Conservation (phyloP, 495 filamentous ascomycete genomes). For the Apiosordaria backusii region DNA sequence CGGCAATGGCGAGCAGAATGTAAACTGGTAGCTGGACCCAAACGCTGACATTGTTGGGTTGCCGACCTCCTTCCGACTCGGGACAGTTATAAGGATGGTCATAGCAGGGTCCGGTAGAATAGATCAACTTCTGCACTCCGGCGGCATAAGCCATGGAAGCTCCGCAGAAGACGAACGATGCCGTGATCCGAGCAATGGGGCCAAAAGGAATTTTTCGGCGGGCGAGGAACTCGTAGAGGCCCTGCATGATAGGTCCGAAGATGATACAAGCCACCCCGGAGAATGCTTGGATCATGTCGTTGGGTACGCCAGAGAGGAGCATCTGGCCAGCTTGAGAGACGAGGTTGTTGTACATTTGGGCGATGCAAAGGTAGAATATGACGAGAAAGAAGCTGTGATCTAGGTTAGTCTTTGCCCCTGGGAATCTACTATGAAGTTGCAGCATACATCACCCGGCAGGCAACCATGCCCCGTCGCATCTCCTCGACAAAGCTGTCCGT, state of each 20-base stretch:
- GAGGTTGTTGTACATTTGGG: slow-evolving; percentile 44
- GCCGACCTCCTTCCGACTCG: slow-evolving; percentile 13
- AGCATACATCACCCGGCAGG: slow-evolving; percentile 45
- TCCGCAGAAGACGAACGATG: slow-evolving; percentile 44
- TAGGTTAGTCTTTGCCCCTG: background rate
- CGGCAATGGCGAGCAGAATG: slow-evolving; percentile 36
- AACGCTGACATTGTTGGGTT: slow-evolving; percentile 39
- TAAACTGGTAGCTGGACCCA: slow-evolving; percentile 42
- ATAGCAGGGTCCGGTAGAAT: slow-evolving; percentile 49
- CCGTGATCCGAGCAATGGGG: slow-evolving; percentile 51
- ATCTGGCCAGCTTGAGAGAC: slow-evolving; percentile 53
- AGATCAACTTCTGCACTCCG: slow-evolving; percentile 46
- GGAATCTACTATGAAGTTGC: background rate
- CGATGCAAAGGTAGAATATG: slow-evolving; percentile 56
- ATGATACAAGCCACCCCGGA: slow-evolving; percentile 39
- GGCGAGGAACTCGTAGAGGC: slow-evolving; percentile 44
- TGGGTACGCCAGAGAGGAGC: slow-evolving; percentile 47
- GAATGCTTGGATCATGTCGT: slow-evolving; percentile 43
- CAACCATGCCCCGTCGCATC: slow-evolving; percentile 38
- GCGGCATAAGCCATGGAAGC: slow-evolving; percentile 50
- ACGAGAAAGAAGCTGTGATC: slow-evolving; percentile 45
- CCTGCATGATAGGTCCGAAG: slow-evolving; percentile 47
- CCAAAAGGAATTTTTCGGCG: slow-evolving; percentile 38
- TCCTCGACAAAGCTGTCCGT: slow-evolving; percentile 44
- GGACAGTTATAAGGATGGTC: slow-evolving; percentile 41